phyloP scores from a whole-genome alignment of 2,329 filamentous ascomycete species.

The Tolypocladium endophyticum region DNA sequence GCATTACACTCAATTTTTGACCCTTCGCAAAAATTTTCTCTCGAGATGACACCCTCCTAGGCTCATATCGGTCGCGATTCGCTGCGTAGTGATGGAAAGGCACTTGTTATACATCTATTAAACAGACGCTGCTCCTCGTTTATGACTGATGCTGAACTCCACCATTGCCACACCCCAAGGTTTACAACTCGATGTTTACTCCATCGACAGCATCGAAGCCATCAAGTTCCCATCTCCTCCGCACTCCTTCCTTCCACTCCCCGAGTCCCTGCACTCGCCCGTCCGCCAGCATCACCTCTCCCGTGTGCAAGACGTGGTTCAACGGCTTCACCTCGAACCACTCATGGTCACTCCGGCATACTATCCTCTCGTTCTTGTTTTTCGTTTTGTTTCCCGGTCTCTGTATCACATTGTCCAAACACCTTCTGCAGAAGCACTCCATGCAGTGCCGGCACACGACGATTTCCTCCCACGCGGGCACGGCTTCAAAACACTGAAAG shows the following conservation, averaged over 20 bases:
- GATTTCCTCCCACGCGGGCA: slow-evolving; percentile 19
- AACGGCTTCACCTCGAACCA: slow-evolving; percentile 29
- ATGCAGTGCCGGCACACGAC: slow-evolving; percentile 26
- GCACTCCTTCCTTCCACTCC: slow-evolving; percentile 24
- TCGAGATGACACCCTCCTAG: background rate
- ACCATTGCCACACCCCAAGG: background rate
- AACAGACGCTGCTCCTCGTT: too few species aligned
- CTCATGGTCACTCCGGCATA: slow-evolving; percentile 25
- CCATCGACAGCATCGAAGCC: too few species aligned
- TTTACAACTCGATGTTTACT: background rate
- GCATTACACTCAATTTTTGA: background rate
- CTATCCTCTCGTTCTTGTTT: slow-evolving; percentile 16
- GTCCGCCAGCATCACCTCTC: slow-evolving; percentile 24
- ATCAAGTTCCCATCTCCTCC: slow-evolving; percentile 17
- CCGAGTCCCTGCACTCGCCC: slow-evolving; percentile 20
- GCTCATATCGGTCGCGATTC: background rate
- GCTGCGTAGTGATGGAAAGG: too few species aligned
- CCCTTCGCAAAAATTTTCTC: background rate
- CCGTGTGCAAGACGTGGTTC: slow-evolving; percentile 21
- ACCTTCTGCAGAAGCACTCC: slow-evolving; percentile 26
- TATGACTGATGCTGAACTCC: too few species aligned
- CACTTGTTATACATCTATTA: too few species aligned
- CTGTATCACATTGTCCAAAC: slow-evolving; percentile 19
- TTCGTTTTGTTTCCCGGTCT: slow-evolving; percentile 17
- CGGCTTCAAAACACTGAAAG: slow-evolving; percentile 25